Evolutionary conservation across 305 asterid genomes (phyloP).

Genomic region (Nicotiana rustica): DNA sequence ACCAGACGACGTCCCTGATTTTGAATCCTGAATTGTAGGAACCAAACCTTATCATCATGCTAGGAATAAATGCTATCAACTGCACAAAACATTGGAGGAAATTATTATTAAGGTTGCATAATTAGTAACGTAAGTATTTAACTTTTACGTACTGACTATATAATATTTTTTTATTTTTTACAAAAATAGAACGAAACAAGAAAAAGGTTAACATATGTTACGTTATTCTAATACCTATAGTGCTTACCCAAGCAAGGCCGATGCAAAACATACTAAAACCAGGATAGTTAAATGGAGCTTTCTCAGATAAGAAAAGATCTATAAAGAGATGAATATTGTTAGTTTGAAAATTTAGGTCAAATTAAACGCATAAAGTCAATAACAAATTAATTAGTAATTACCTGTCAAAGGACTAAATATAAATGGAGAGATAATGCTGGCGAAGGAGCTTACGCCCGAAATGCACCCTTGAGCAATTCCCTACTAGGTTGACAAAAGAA

Average conservation of each 20-base stretch:
- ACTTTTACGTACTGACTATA: not conserved
- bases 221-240: not conserved
- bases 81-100: conserved; percentile 15
- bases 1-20: conserved; percentile 17
- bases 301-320: conserved; percentile 38
- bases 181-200: not conserved
- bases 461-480: conserved; percentile 44
- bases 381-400: not conserved
- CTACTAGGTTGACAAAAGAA: not conserved
- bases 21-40: not conserved
- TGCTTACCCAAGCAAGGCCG: conserved; percentile 38
- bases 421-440: conserved; percentile 38
- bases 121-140: not conserved
- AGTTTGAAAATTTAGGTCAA: conserved; percentile 1
- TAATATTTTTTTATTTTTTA: too few species aligned
- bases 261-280: conserved; percentile 34
- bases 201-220: not conserved
- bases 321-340: not conserved
- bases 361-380: not conserved
- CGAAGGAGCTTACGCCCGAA: conserved; percentile 38
- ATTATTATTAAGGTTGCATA: not conserved
- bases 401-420: conserved; percentile 46
- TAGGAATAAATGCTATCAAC: conserved; percentile 30
- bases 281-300: conserved; percentile 33
- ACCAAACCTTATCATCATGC: conserved; percentile 25